Percentiles rank a stretch among this genome's conserved stretches.
These are phyloP conservation scores for Monosporascus cannonballus DNA, from an alignment of 2,329 filamentous ascomycete species.

Conservation along the genomic window DNA sequence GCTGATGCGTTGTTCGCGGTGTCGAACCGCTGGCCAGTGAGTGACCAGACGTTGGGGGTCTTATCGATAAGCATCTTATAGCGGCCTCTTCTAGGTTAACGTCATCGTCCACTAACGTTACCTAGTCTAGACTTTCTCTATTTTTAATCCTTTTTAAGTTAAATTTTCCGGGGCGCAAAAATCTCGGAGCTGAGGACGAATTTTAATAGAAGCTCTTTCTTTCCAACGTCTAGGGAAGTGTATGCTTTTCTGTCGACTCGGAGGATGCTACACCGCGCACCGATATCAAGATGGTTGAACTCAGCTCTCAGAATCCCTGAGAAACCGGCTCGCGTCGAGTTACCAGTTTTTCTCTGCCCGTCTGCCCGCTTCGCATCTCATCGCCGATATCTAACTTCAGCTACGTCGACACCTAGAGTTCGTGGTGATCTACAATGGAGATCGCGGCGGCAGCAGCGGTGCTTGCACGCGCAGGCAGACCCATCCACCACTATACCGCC, in stretches of 20 bases:
- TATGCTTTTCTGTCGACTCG: background rate
- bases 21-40: background rate
- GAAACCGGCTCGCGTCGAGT: slow-evolving; percentile 26
- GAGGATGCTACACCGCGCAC: slow-evolving; percentile 37
- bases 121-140: background rate
- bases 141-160: no score
- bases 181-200: no score
- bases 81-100: background rate
- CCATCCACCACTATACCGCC: slow-evolving; percentile 1
- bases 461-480: slow-evolving; percentile 23
- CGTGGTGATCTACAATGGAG: slow-evolving; percentile 15
- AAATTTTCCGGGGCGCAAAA: no score
- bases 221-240: background rate
- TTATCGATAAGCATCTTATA: background rate
- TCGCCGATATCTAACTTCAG: slow-evolving; percentile 21
- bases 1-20: background rate
- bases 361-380: slow-evolving; percentile 28
- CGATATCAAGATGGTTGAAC: slow-evolving; percentile 36
- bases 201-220: no score
- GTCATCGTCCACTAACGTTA: no score
- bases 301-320: slow-evolving; percentile 37
- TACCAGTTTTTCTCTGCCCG: slow-evolving; percentile 45
- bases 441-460: slow-evolving; percentile 14
- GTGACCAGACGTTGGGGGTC: background rate
- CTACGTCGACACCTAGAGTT: slow-evolving; percentile 4